These are phyloP conservation scores for Pleurotus ostreatus DNA, from an alignment of 768 basidiomycete species.

Conservation along the genomic window DNA sequence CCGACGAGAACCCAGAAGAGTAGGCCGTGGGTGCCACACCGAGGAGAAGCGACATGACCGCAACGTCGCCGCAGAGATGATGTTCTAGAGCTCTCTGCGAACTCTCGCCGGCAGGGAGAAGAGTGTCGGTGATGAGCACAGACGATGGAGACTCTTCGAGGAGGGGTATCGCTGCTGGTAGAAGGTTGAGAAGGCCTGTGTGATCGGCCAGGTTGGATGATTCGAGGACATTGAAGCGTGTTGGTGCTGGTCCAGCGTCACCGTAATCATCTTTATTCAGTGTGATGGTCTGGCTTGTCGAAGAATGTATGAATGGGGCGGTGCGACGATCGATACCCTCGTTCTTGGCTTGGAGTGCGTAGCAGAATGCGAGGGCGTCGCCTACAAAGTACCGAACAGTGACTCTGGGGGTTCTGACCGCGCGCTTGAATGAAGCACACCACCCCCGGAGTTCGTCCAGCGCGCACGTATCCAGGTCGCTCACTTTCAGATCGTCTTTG, in stretches of 20 bases:
- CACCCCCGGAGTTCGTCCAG: slow-evolving; percentile 30
- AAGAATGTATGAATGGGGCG: slow-evolving; percentile 23
- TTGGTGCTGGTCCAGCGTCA: slow-evolving; percentile 22
- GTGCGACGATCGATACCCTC: slow-evolving; percentile 16
- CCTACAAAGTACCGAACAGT: slow-evolving; percentile 37
- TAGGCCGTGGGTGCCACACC: slow-evolving; percentile 37
- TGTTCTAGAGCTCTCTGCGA: slow-evolving; percentile 26
- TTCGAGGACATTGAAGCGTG: slow-evolving; percentile 41
- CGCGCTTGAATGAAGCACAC: slow-evolving; percentile 27
- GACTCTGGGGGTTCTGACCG: slow-evolving; percentile 15
- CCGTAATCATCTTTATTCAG: slow-evolving; percentile 30
- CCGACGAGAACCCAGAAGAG: slow-evolving; percentile 34
- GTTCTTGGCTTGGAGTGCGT: slow-evolving; percentile 25
- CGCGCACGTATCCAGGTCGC: slow-evolving; percentile 24
- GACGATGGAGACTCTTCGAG: slow-evolving; percentile 25
- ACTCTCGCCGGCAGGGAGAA: slow-evolving; percentile 26
- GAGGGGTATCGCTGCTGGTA: slow-evolving; percentile 33
- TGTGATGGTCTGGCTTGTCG: slow-evolving; percentile 27
- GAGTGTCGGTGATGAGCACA: slow-evolving; percentile 38
- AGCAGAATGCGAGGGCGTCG: slow-evolving; percentile 35
- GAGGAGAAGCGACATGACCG: slow-evolving; percentile 35
- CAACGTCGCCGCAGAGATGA: slow-evolving; percentile 33
- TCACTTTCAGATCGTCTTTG: slow-evolving; percentile 8
- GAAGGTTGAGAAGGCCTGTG: slow-evolving; percentile 42
- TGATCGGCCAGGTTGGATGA: slow-evolving; percentile 48